A percentile compares a stretch with the other conserved stretches of the same genome.
phyloP scores from a whole-genome alignment of 1,284 basidiomycete genomes.

The Ganoderma meredithae region DNA sequence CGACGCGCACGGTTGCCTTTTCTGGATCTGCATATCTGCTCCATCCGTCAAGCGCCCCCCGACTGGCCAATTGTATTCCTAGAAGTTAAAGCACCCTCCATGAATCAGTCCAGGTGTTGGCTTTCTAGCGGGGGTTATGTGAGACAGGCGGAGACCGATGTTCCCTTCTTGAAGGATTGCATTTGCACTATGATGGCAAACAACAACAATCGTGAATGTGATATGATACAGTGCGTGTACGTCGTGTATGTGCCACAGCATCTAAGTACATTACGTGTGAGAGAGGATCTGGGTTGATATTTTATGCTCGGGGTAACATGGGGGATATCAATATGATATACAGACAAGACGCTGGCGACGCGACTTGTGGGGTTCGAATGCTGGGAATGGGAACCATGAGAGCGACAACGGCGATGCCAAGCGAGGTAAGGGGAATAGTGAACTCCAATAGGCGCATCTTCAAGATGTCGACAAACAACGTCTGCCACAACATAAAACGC shows the following conservation, averaged over 20 bases:
- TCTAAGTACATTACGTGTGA: neutral
- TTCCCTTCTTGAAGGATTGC: neutral
- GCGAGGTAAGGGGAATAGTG: too few species aligned
- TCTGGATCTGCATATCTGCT: slow-evolving; percentile 15
- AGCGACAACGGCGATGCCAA: too few species aligned
- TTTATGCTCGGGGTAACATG: neutral
- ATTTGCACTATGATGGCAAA: neutral
- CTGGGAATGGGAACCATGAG: neutral
- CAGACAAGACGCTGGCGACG: too few species aligned
- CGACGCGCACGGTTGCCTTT: slow-evolving; percentile 38
- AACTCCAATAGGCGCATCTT: too few species aligned
- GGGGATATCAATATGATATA: too few species aligned
- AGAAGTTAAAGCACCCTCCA: too few species aligned
- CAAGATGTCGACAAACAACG: too few species aligned
- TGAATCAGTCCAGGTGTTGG: too few species aligned
- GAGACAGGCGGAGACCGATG: neutral
- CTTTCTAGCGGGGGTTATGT: neutral
- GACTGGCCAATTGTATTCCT: neutral
- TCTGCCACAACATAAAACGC: too few species aligned
- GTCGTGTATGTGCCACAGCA: neutral
- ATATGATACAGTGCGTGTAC: slow-evolving; percentile 2
- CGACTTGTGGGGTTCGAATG: too few species aligned
- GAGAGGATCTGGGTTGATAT: neutral
- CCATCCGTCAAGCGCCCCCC: neutral
- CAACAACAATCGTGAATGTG: neutral